Evolutionary conservation across 2,329 filamentous ascomycete genomes (phyloP).

Genomic region (Fusarium kyushuense): DNA sequence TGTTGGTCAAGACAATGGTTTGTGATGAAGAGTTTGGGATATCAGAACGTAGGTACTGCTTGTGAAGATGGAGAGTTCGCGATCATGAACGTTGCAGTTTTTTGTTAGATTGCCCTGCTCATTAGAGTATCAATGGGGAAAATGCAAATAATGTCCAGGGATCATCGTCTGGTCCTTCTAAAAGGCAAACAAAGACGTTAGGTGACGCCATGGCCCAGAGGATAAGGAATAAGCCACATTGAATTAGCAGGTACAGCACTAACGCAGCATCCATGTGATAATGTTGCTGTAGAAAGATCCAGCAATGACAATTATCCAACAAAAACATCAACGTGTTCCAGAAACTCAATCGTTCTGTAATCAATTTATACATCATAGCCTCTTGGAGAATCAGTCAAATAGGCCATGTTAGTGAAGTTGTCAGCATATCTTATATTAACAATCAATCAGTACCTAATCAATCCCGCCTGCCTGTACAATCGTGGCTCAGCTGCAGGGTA

Average conservation of each 20-base stretch:
- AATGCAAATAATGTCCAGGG: background rate
- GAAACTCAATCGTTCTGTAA: background rate
- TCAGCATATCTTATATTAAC: background rate
- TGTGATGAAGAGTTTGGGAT: background rate
- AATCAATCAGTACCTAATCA: conserved; percentile 22
- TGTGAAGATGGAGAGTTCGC: conserved; percentile 5
- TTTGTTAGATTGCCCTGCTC: too few relatives aligned
- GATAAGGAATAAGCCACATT: conserved; percentile 13
- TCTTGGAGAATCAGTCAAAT: background rate
- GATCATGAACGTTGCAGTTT: background rate
- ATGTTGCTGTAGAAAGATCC: background rate
- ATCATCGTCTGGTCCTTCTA: background rate
- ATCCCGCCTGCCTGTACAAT: background rate
- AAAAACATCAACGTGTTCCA: background rate
- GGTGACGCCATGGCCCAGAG: conserved; percentile 15
- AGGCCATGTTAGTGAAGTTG: conserved; percentile 8
- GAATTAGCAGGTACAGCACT: background rate
- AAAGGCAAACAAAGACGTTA: background rate
- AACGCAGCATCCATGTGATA: background rate
- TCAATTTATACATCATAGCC: background rate
- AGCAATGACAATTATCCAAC: background rate
- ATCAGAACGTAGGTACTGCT: background rate
- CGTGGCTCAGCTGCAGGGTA: conserved; percentile 6
- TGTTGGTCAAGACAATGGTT: background rate
- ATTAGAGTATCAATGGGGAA: background rate